Conservation (phyloP, 495 filamentous ascomycete species). For the Hypoxylon lenormandii region DNA sequence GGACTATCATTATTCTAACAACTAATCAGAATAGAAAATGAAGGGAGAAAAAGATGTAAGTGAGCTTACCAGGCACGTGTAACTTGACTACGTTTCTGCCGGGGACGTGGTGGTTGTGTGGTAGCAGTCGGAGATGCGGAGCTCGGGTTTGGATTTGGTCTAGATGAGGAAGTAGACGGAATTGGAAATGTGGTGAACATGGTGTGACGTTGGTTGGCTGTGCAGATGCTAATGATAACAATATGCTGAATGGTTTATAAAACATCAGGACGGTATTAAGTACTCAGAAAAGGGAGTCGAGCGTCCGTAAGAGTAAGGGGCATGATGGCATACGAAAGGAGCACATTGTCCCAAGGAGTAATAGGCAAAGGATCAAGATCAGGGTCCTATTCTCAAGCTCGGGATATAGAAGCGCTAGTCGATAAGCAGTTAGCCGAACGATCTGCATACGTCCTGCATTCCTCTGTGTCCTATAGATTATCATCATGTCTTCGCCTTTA, state of each 20-base stretch:
- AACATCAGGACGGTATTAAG: background rate
- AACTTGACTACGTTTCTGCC: constrained; percentile 36
- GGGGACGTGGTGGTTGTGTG: constrained; percentile 21
- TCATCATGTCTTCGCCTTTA: too few species aligned
- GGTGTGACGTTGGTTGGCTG: background rate
- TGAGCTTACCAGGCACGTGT: constrained; percentile 30
- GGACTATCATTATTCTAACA: background rate
- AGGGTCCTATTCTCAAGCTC: too few species aligned
- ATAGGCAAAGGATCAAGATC: too few species aligned
- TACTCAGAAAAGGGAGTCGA: background rate
- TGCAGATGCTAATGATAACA: background rate
- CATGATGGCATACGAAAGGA: background rate
- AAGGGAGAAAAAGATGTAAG: background rate
- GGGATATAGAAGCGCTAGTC: too few species aligned
- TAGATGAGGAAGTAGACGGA: constrained; percentile 7
- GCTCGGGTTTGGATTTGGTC: constrained; percentile 11
- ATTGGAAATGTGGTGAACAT: constrained; percentile 25
- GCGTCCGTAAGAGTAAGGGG: too few species aligned
- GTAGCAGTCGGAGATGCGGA: constrained; percentile 18
- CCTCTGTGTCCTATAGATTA: too few species aligned
- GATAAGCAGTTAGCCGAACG: too few species aligned
- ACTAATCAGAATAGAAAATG: background rate
- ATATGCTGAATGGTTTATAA: background rate
- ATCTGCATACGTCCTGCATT: too few species aligned
- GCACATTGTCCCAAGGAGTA: background rate